Evolutionary conservation across 139 green algal species (phyloP).

Genomic region (Eudorina sp.): DNA sequence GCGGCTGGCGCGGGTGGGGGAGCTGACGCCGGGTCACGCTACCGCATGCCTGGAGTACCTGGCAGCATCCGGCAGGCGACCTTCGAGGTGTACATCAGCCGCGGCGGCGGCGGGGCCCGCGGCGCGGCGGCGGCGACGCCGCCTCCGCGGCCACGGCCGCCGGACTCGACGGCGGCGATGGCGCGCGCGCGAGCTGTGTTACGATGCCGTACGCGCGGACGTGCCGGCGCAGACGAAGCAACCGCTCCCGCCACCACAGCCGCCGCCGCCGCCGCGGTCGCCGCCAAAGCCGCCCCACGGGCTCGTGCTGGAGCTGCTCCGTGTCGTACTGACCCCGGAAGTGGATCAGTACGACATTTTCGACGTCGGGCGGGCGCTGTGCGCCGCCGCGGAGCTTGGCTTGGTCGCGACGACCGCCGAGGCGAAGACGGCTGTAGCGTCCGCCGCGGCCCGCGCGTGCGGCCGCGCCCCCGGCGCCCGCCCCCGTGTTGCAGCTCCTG

Average conservation of each 20-base stretch:
- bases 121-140: background rate
- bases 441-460: background rate
- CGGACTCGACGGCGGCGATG: background rate
- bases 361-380: background rate
- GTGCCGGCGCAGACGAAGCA: background rate
- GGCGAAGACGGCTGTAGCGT: background rate
- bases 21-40: background rate
- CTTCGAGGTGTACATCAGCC: background rate
- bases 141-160: too few relatives aligned
- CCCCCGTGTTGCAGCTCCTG: background rate
- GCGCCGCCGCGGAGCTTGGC: conserved; percentile 9
- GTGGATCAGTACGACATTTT: conserved; percentile 1
- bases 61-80: background rate
- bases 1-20: background rate
- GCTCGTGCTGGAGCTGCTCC: conserved; percentile 5
- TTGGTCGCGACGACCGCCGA: background rate
- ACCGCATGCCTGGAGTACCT: background rate
- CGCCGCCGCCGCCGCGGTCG: background rate
- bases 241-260: background rate
- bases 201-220: background rate
- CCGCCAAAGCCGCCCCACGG: too few relatives aligned
- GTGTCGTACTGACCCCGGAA: background rate
- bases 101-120: background rate
- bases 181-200: background rate
- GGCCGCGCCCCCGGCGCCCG: background rate